Conservation (phyloP, 805 yeast genomes). For the fission yeast (Schizosaccharomyces pombe) region DNA sequence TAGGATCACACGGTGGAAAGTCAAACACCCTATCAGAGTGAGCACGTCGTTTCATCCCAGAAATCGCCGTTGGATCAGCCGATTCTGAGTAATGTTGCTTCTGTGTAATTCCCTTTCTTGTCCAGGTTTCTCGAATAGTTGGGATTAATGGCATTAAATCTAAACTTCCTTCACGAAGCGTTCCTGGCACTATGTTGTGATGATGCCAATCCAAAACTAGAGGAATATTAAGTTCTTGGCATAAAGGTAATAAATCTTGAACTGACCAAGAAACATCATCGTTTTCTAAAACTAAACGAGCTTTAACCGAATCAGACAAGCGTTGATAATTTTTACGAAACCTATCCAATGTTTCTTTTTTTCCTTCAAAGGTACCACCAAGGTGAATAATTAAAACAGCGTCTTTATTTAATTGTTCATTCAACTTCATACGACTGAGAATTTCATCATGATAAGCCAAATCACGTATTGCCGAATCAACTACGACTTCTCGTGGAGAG, state of each 20-base stretch:
- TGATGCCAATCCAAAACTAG: conserved; percentile 5
- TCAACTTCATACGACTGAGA: background rate
- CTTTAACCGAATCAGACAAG: background rate
- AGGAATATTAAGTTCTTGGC: conserved; percentile 4
- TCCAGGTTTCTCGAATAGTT: background rate
- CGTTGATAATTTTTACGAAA: conserved; percentile 4
- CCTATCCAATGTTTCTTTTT: background rate
- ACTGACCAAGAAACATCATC: conserved; percentile 5
- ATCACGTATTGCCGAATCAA: conserved; percentile 3
- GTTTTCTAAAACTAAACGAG: conserved; percentile 4
- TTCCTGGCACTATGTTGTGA: conserved; percentile 4
- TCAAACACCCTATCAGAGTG: conserved; percentile 3
- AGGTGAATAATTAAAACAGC: conserved; percentile 4
- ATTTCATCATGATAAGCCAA: conserved; percentile 1
- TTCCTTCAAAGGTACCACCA: conserved; percentile 4
- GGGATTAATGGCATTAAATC: background rate
- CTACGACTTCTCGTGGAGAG: background rate
- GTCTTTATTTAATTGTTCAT: background rate
- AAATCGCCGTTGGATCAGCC: background rate
- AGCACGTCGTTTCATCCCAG: background rate
- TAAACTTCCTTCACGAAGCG: background rate
- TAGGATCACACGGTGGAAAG: conserved; percentile 1
- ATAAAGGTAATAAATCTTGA: conserved; percentile 1
- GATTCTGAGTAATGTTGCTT: conserved; percentile 5
- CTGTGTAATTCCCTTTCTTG: background rate